Evolutionary conservation across 2,329 filamentous ascomycete species (phyloP), one percentile per base, ranked within the genome.

Genomic region (Epichloe sibirici): DNA sequence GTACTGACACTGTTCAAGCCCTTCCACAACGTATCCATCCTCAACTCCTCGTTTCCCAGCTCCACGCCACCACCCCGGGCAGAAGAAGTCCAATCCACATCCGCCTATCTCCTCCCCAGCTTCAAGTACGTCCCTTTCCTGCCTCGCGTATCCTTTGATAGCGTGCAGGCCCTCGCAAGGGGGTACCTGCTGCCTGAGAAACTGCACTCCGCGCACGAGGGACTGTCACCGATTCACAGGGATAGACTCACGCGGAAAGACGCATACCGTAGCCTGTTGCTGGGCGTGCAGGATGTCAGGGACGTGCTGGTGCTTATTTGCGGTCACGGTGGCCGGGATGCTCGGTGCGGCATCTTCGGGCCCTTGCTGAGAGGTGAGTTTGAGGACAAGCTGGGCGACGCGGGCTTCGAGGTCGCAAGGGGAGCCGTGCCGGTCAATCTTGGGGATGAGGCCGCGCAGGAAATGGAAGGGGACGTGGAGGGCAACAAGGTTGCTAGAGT

Each of bases 241-340:
- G 79, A 82, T 61, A 67, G 73, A 1, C 65, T 74, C 49, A 69
- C 63, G 45, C 72, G 71, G 59, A 81, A 74, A 67, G 75, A 65
- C 56, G 80, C 65, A 51, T 82, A 70, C 61, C 79, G 62, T 62
- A 71, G 55, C 52, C 71, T 70, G 38, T 71, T 88, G 2, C 68
- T 69, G 1, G 74, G 76, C 1, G 82, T 88, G 5, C 70, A 77
- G 11, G 77, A 82, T 53, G 77, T 86, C 8, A 63, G 77, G 15
- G 84, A 90, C 56, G 74, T 90, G 4, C 61, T 88, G n/a, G 79
- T 98, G 34, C 71, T 97, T 21, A 85, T 96, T 44, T 98, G 93
- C 63, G 89, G 90, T 0, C 93, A 98, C 61, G 86, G 85, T 13
- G 82, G 83, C 2, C 76, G 93, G 11, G 93, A 98, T 64, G 72